These are phyloP conservation scores for Tilletia walkeri DNA, from an alignment of 1,284 basidiomycete genomes.

Conservation along the genomic window DNA sequence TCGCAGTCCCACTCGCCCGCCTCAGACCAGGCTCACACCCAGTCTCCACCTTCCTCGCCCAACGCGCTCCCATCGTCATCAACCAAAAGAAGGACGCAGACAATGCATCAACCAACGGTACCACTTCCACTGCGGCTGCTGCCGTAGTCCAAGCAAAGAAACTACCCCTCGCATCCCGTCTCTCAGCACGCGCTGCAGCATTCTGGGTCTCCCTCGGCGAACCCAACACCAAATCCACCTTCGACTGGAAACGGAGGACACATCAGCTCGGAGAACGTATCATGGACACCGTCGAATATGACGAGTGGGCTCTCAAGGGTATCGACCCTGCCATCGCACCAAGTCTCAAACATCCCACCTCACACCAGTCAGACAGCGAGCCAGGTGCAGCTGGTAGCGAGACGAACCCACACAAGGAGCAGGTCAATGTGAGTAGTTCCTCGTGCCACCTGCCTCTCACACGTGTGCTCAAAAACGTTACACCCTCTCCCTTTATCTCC, in stretches of 20 bases:
- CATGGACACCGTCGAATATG: slow-evolving; percentile 54
- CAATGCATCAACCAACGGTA: slow-evolving; percentile 1
- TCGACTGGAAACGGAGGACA: slow-evolving; percentile 49
- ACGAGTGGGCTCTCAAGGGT: slow-evolving; percentile 54
- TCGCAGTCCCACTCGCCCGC: slow-evolving; percentile 45
- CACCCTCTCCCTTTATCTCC: not conserved
- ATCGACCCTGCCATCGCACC: slow-evolving; percentile 48
- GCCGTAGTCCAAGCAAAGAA: not conserved
- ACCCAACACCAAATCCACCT: slow-evolving; percentile 36
- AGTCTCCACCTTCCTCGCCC: slow-evolving; percentile 45
- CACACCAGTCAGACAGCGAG: slow-evolving; percentile 8
- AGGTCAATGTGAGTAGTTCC: slow-evolving; percentile 1
- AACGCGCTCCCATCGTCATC: slow-evolving; percentile 20
- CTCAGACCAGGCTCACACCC: slow-evolving; percentile 35
- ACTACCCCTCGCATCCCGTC: slow-evolving; percentile 31
- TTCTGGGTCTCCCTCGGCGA: slow-evolving; percentile 50
- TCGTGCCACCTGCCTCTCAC: not conserved
- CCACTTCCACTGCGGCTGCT: not conserved
- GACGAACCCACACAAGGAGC: not conserved
- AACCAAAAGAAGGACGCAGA: slow-evolving; percentile 22
- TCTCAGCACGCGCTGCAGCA: slow-evolving; percentile 40
- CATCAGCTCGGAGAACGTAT: slow-evolving; percentile 45
- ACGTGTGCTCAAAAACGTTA: not conserved
- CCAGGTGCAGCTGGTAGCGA: slow-evolving; percentile 16
- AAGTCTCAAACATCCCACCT: slow-evolving; percentile 20